Conservation (phyloP, 805 yeast species). For the Saccharomycopsis fibuligera region DNA sequence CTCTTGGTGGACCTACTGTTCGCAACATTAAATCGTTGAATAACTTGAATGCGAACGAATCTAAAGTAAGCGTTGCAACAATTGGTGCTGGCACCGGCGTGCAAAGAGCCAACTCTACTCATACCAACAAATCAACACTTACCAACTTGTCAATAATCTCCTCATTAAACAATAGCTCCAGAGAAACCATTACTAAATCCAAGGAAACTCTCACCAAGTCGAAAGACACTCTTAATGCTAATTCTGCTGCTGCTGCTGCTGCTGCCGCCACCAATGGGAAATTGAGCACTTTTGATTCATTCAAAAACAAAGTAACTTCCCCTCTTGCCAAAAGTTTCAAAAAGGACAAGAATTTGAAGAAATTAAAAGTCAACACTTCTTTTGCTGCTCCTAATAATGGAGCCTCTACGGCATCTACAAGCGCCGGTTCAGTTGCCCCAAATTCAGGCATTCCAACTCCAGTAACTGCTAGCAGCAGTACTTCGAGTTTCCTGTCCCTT, state of each 20-base stretch:
- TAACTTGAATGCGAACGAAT: neutral
- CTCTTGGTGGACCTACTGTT: neutral
- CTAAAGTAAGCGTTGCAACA: neutral
- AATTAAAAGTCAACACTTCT: constrained; percentile 4
- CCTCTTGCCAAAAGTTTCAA: neutral
- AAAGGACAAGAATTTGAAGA: constrained; percentile 1
- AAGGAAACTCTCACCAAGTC: constrained; percentile 6
- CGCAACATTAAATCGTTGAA: neutral
- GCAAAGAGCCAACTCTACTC: neutral
- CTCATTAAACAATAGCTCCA: constrained; percentile 4
- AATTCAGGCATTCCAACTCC: neutral
- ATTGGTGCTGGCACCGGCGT: neutral
- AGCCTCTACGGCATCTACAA: neutral
- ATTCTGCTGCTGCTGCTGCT: constrained; percentile 9
- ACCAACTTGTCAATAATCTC: constrained; percentile 1
- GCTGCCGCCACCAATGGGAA: too few species aligned
- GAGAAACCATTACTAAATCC: constrained; percentile 12
- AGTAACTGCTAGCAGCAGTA: neutral
- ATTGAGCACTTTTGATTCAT: too few species aligned
- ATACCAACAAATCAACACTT: neutral
- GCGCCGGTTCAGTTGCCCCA: neutral
- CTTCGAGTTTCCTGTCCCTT: constrained; percentile 1
- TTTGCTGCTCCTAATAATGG: neutral
- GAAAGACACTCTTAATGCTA: constrained; percentile 6
- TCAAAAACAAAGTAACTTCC: constrained; percentile 6